These are phyloP conservation scores for Kwoniella sp. DNA, from an alignment of 768 basidiomycete species.

Conservation along the genomic window DNA sequence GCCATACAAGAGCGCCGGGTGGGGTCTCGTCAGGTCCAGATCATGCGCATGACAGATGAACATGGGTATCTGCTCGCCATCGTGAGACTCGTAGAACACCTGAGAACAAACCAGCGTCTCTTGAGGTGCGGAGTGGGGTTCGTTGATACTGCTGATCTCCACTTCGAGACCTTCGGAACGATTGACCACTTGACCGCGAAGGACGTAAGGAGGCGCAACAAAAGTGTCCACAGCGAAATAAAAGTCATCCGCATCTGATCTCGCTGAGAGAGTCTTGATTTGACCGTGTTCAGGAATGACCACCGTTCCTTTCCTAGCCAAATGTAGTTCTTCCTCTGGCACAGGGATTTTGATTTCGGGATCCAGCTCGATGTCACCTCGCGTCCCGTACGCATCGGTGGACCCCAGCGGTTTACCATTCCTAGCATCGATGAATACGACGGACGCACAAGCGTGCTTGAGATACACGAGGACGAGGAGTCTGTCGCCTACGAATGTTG, in stretches of 20 bases:
- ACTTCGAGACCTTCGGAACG: constrained; percentile 4
- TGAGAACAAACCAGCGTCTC: constrained; percentile 24
- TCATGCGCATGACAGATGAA: constrained; percentile 23
- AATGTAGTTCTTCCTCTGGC: constrained; percentile 17
- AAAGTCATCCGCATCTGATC: constrained; percentile 16
- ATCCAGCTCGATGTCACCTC: constrained; percentile 9
- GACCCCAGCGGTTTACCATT: constrained; percentile 16
- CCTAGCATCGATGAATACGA: constrained; percentile 16
- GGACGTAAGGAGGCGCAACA: constrained; percentile 22
- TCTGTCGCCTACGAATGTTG: constrained; percentile 11
- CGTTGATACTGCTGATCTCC: constrained; percentile 10
- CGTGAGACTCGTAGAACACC: constrained; percentile 20
- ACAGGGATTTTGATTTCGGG: constrained; percentile 13
- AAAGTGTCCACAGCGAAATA: constrained; percentile 24
- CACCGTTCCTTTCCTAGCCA: neutral
- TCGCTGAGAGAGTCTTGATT: constrained; percentile 12
- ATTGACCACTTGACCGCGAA: constrained; percentile 5
- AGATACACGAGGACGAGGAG: constrained; percentile 23
- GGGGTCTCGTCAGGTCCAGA: constrained; percentile 19
- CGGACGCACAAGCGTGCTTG: constrained; percentile 23
- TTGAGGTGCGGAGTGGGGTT: neutral
- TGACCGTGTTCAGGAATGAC: constrained; percentile 24
- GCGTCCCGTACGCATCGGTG: constrained; percentile 14
- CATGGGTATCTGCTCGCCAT: constrained; percentile 21
- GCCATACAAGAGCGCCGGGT: constrained; percentile 21